Evolutionary conservation across 805 yeast species (phyloP).

Genomic region (Tetrapisispora taiwanensis): DNA sequence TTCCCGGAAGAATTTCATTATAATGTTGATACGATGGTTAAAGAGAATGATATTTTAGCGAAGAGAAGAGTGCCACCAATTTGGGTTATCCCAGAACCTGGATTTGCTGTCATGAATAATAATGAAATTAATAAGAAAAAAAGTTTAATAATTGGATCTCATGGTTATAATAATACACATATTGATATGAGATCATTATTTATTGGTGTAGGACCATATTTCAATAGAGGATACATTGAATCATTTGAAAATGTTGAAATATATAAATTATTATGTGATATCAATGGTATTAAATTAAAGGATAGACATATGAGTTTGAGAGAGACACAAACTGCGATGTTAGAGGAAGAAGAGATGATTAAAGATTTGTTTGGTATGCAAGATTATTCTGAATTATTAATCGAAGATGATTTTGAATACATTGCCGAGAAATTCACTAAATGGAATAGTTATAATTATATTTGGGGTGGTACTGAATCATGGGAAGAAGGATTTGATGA

Average conservation of each 20-base stretch:
- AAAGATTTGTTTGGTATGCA: background rate
- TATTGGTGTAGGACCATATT: constrained; percentile 73
- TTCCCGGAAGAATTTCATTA: constrained; percentile 33
- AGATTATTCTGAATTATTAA: constrained; percentile 31
- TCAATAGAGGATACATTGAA: constrained; percentile 30
- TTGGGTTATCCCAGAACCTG: constrained; percentile 77
- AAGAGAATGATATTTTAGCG: constrained; percentile 20
- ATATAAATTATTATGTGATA: constrained; percentile 64
- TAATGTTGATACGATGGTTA: constrained; percentile 21
- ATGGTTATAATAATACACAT: constrained; percentile 74
- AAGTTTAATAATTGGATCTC: constrained; percentile 45
- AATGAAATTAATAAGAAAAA: constrained; percentile 34
- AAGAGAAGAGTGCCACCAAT: constrained; percentile 68
- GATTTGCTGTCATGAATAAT: constrained; percentile 61
- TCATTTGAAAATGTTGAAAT: constrained; percentile 70
- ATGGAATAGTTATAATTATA: constrained; percentile 13
- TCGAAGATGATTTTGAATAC: constrained; percentile 38
- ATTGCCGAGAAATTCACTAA: constrained; percentile 8
- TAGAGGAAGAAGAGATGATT: background rate
- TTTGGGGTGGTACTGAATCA: constrained; percentile 13
- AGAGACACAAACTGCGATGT: constrained; percentile 26
- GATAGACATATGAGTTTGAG: constrained; percentile 39
- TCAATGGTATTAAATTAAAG: constrained; percentile 39
- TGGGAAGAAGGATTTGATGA: constrained; percentile 5
- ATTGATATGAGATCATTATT: constrained; percentile 78